Evolutionary conservation across 208 protist genomes (phyloP), one percentile per base, ranked within the genome.

Genomic region (Trypanosoma cruzi): DNA sequence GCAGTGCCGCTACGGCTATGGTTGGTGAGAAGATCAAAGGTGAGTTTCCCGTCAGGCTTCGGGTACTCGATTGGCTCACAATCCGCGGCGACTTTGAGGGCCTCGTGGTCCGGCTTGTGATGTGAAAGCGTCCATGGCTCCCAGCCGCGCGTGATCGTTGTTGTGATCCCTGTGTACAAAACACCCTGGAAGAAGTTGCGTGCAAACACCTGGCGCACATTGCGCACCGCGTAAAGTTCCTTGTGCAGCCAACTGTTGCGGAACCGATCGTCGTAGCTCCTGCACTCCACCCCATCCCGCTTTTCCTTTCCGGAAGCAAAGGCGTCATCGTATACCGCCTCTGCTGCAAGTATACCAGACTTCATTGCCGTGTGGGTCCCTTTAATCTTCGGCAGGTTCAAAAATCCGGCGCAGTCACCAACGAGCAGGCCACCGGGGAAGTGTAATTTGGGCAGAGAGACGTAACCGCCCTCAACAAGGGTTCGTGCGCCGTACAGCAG

Each of bases 321-420:
- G 63, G 85, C 81, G 16, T 93, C 84, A 4, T 74, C 83, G 69
- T 81, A 91, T 4, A 94, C 59, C 14, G 92, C 84, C 74, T 99
- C 96, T 4, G 94, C 97, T 6, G 97, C 88, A 4, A 94, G 80
- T 58, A 93, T 92, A 29, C 86, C 88, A 34, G 82, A 89, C 74
- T 96, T 94, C 98, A 99, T 99, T n/a, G 98, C 98, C 1, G 94
- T 99, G 93, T 99, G 98, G 4, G 90, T 98, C 56, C 97, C 97
- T 77, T 99, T 99, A 73, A 99, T 98, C 66, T 99, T 98, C 26
- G 98, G 95, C 29, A 99, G 79, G 75, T 99, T 99, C 24, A 99
- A 75, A 71, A 99, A 99, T 14, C 98, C 98, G 8, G 98, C 98
- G 24, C 90, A 90, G 88, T 99, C 98, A 42, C 98, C 98, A 49